These are phyloP conservation scores for Lichtheimia ornata DNA, from an alignment of 371 early-diverging fungal genomes.

Conservation along the genomic window DNA sequence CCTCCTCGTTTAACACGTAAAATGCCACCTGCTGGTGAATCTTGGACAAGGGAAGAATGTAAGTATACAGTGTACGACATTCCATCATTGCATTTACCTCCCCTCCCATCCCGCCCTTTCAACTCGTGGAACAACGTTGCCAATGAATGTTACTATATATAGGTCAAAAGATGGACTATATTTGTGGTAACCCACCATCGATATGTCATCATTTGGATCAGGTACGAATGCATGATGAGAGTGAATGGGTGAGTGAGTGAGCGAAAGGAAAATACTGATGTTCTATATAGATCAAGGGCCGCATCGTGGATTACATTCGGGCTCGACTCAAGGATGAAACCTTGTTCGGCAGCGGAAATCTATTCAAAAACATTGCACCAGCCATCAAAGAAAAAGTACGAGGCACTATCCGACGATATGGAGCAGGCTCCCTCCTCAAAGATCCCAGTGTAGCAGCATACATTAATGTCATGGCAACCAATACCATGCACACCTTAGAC, in stretches of 20 bases:
- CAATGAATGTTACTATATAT: not conserved
- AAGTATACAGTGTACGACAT: conserved; percentile 10
- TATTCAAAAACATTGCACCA: conserved; percentile 29
- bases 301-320: conserved; percentile 27
- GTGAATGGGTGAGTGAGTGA: not conserved
- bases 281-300: conserved; percentile 36
- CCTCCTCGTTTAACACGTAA: conserved; percentile 48
- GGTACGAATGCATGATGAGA: conserved; percentile 20
- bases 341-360: conserved; percentile 30
- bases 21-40: conserved; percentile 58
- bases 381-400: conserved; percentile 31
- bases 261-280: not conserved
- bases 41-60: conserved; percentile 66
- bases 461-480: conserved; percentile 28
- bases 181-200: conserved; percentile 71
- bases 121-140: not conserved
- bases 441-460: conserved; percentile 29
- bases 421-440: conserved; percentile 32
- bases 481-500: conserved; percentile 27
- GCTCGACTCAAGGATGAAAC: conserved; percentile 36
- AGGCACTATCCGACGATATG: conserved; percentile 26
- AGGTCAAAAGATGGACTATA: conserved; percentile 60
- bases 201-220: conserved; percentile 59
- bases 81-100: too few relatives aligned
- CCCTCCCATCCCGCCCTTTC: too few relatives aligned